These are phyloP conservation scores for Fusarium illudens DNA, from an alignment of 2,329 filamentous ascomycete genomes.

Conservation along the genomic window DNA sequence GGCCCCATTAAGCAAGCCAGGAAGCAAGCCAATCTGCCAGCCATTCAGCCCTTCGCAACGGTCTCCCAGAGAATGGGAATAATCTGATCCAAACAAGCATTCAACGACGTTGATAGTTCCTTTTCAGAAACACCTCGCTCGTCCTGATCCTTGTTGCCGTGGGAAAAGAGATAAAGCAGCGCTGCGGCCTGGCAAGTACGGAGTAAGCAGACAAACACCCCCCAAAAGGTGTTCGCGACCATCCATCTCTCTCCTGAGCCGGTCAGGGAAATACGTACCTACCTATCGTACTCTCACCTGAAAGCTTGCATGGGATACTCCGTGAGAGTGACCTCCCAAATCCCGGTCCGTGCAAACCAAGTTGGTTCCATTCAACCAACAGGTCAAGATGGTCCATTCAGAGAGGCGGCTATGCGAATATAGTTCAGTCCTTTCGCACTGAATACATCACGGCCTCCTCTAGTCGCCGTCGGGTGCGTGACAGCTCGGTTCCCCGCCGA, in stretches of 20 bases:
- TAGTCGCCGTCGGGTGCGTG: neutral
- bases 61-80: slow-evolving; percentile 8
- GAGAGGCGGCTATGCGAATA: slow-evolving; percentile 1
- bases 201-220: neutral
- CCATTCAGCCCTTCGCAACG: slow-evolving; percentile 25
- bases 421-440: slow-evolving; percentile 1
- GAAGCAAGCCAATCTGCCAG: slow-evolving; percentile 8
- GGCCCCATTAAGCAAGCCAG: slow-evolving; percentile 12
- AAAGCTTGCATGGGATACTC: slow-evolving; percentile 11
- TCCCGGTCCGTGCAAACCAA: slow-evolving; percentile 3
- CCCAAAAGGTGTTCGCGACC: neutral
- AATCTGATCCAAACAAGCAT: neutral
- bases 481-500: slow-evolving; percentile 5
- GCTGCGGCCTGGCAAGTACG: neutral
- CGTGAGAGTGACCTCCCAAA: neutral
- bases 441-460: neutral
- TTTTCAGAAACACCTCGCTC: neutral
- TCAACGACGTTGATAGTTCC: neutral
- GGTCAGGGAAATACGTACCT: neutral
- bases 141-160: neutral
- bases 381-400: neutral
- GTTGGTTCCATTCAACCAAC: neutral
- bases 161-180: neutral
- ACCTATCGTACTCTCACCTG: slow-evolving; percentile 11
- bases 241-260: neutral